Conservation (phyloP, 2,329 filamentous ascomycete species). For the Purpureocillium lavendulum region DNA sequence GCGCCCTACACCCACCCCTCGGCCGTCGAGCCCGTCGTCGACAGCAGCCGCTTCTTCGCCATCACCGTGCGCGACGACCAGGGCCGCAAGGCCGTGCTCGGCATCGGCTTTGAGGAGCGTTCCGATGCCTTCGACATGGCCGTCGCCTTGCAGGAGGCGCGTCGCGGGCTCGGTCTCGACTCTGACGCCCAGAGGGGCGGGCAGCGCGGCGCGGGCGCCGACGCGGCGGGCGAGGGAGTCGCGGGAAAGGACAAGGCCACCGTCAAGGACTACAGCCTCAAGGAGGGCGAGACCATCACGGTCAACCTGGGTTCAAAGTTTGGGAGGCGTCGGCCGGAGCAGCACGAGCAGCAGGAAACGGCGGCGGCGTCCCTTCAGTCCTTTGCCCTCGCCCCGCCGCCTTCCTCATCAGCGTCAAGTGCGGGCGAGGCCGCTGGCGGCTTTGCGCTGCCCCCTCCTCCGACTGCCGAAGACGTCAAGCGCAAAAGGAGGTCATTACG, state of each 20-base stretch:
- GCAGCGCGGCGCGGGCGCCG: slow-evolving; percentile 4
- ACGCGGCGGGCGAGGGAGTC: slow-evolving; percentile 15
- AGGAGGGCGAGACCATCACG: slow-evolving; percentile 83
- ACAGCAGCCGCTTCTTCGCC: slow-evolving; percentile 79
- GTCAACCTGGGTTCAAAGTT: slow-evolving; percentile 59
- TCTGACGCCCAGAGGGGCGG: slow-evolving; percentile 10
- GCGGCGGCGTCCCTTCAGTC: slow-evolving; percentile 28
- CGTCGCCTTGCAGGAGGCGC: slow-evolving; percentile 69
- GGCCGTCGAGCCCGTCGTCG: slow-evolving; percentile 68
- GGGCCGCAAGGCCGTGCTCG: slow-evolving; percentile 69
- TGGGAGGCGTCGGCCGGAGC: slow-evolving; percentile 36
- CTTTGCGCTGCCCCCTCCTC: slow-evolving; percentile 58
- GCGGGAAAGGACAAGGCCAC: slow-evolving; percentile 27
- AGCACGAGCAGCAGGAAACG: slow-evolving; percentile 1
- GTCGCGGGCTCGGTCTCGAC: slow-evolving; percentile 59
- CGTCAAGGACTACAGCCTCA: slow-evolving; percentile 67
- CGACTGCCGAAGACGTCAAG: slow-evolving; percentile 53
- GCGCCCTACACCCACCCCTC: slow-evolving; percentile 62
- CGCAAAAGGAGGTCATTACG: slow-evolving; percentile 48
- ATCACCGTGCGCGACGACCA: slow-evolving; percentile 68
- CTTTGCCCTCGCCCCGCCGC: slow-evolving; percentile 73
- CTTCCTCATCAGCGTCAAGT: slow-evolving; percentile 17
- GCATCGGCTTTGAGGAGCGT: slow-evolving; percentile 81
- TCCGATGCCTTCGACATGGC: slow-evolving; percentile 81
- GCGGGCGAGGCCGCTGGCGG: slow-evolving; percentile 28